Base-by-base conservation (phyloP, 768 basidiomycete genomes). In the Chlorophyllum brunneum region DNA sequence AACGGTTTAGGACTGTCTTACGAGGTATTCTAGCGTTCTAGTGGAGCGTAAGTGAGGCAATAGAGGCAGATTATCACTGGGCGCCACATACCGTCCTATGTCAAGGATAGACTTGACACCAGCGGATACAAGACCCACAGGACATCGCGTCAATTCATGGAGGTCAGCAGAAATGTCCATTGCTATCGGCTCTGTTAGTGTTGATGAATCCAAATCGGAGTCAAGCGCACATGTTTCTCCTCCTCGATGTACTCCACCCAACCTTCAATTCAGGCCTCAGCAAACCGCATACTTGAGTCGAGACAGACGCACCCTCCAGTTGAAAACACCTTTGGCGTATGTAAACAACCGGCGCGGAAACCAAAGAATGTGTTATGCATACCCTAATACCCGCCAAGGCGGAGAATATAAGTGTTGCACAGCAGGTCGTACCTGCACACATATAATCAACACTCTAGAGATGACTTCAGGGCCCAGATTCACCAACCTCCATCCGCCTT, bases 141-240 rank as follows among this genome's bases (percentile, higher is more conserved):
- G 88, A 59, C 92, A 95, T 16, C 91, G 79, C 18, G 88, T 76
- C 29, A 99, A 79, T 65, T 98, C 93, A 7, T 86, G 85, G 13
- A 99, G 74, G 65, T 99, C 95, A 13, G 95, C 93, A 13, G 95
- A 98, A 24, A 99, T 74, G 62, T 99, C 95, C 82, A 98, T 83
- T 15, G 91, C 92, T 97, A 24, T 31, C 43, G 11, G n/a, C 52
- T 15, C 44, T 22, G 54, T 50, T n/a, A 44, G n/a, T 8, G 11
- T 52, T 24, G 34, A 22, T 24, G 20, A 49, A 45, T 42, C 13
- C 46, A 47, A n/a, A 20, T 43, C 20, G 29, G 27, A 23, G 11
- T 20, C 31, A 30, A 31, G 61, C 66, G 49, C 52, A 78, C 77
- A 71, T 26, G 63, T 70, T 58, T 74, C 70, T 51, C 66, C 74